A percentile compares a stretch with the other conserved stretches of the same genome.
phyloP scores from a whole-genome alignment of 2,329 filamentous ascomycete species.

The Colletotrichum cordylinicola region DNA sequence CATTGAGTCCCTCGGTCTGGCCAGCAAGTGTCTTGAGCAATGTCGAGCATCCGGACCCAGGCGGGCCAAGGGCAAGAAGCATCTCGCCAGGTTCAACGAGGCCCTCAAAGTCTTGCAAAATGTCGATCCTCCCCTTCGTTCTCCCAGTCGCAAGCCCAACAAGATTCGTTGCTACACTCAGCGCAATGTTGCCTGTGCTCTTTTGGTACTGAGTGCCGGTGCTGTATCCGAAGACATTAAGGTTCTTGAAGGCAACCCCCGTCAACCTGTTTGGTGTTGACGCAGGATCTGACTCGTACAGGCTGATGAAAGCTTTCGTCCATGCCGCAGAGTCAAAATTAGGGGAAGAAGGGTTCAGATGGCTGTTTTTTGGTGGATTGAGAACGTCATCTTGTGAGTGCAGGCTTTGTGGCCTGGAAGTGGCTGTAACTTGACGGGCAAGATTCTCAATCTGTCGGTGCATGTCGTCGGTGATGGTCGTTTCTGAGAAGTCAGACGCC shows the following conservation, averaged over 20 bases:
- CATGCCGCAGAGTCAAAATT: constrained; percentile 30
- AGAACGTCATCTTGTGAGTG: constrained; percentile 3
- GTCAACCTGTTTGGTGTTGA: constrained; percentile 28
- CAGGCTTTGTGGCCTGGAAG: not conserved
- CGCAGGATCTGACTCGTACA: constrained; percentile 29
- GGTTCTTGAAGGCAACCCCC: constrained; percentile 30
- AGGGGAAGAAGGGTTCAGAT: constrained; percentile 29
- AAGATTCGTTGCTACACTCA: constrained; percentile 22
- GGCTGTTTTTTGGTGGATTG: constrained; percentile 12
- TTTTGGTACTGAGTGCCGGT: constrained; percentile 29
- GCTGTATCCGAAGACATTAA: constrained; percentile 32
- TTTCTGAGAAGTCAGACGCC: not conserved
- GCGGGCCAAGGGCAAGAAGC: constrained; percentile 64
- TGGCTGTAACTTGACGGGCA: constrained; percentile 9
- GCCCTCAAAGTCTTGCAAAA: constrained; percentile 33
- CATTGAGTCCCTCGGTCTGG: constrained; percentile 26
- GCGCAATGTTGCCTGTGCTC: constrained; percentile 26
- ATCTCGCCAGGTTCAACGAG: constrained; percentile 53
- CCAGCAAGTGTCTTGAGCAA: constrained; percentile 62
- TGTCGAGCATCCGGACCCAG: constrained; percentile 67
- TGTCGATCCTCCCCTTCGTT: constrained; percentile 25
- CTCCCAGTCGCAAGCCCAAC: not conserved
- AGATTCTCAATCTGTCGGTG: not conserved
- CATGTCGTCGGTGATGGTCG: not conserved
- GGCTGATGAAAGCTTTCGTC: constrained; percentile 29